Percentiles rank a stretch among this genome's conserved stretches.
Evolutionary conservation across 2,329 filamentous ascomycete species (phyloP).

Genomic region (Neopestalotiopsis sp.): DNA sequence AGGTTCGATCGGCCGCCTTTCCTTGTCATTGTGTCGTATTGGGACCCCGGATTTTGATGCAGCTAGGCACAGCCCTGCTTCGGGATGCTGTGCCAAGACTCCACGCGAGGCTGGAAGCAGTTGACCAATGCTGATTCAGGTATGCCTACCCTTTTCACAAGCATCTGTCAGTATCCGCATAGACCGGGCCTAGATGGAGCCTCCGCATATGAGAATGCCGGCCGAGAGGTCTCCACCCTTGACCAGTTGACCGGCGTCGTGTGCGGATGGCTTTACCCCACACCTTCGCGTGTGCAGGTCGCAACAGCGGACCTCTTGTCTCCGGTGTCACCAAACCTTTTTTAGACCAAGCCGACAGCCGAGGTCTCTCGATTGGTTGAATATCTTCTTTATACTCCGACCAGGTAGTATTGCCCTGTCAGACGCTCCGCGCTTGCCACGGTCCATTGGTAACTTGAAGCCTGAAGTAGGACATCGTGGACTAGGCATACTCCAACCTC

Average conservation of each 20-base stretch:
- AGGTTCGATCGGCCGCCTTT: background rate
- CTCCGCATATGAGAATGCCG: background rate
- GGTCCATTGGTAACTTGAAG: background rate
- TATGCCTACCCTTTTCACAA: background rate
- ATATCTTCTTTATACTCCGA: background rate
- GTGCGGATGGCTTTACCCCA: slow-evolving; percentile 3
- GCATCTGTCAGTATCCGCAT: background rate
- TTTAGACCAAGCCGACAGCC: slow-evolving; percentile 4
- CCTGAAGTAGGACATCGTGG: background rate
- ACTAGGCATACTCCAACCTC: background rate
- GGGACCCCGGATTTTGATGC: background rate
- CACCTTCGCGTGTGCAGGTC: background rate
- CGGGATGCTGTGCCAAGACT: background rate
- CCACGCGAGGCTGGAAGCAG: background rate
- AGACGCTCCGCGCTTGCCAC: background rate
- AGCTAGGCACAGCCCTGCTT: background rate
- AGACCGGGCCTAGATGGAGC: background rate
- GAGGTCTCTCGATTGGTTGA: background rate
- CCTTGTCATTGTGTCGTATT: background rate
- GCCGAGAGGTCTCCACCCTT: background rate
- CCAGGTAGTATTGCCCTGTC: background rate
- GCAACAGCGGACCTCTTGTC: background rate
- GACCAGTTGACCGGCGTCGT: background rate
- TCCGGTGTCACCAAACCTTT: background rate
- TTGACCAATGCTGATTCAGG: background rate